Base-by-base conservation (phyloP, 139 green algal genomes). In the Chlorella sp. region DNA sequence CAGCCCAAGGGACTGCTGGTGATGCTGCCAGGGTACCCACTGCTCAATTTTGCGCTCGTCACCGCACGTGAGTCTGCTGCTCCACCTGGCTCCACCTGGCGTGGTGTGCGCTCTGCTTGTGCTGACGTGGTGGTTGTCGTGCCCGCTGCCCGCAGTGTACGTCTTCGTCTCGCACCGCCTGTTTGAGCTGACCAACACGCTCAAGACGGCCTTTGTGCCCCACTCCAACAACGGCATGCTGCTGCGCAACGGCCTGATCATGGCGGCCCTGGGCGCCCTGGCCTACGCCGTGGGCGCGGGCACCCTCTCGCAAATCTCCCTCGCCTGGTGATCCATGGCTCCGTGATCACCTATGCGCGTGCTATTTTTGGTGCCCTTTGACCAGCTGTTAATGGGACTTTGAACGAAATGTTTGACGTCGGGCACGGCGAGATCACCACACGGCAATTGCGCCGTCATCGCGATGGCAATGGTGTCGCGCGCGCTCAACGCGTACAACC, bases 1-100 rank as follows among this genome's bases (percentile, higher is more conserved):
- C n/a, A n/a, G n/a, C n/a, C n/a, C n/a, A n/a, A n/a, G n/a, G n/a
- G n/a, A n/a, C n/a, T n/a, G 14, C 14, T n/a, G 5, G 5, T n/a
- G 51, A 5, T 62, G 42, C 42, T 55, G 42, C 42, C 42, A 55
- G 42, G 85, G 5, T 97, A 97, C 77, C 92, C 93, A 3, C 79
- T 97, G 6, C 62, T 98, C 72, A 98, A 97, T 83, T 98, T 98
- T 79, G 82, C 89, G 17, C 35, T 91, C 2, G 74, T 83, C 4
- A 88, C 93, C 14, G 82, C 71, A 86, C 65, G 87, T 95, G 51
- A 3, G 51, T 62, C n/a, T 55, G 42, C n/a, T n/a, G n/a, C n/a
- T n/a, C n/a, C n/a, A n/a, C n/a, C n/a, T n/a, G n/a, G n/a, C n/a
- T n/a, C n/a, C n/a, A n/a, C n/a, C n/a, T n/a, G n/a, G n/a, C n/a